These are phyloP conservation scores for Ochetophila trinervis DNA, from an alignment of 306 rosid species.

Conservation along the genomic window DNA sequence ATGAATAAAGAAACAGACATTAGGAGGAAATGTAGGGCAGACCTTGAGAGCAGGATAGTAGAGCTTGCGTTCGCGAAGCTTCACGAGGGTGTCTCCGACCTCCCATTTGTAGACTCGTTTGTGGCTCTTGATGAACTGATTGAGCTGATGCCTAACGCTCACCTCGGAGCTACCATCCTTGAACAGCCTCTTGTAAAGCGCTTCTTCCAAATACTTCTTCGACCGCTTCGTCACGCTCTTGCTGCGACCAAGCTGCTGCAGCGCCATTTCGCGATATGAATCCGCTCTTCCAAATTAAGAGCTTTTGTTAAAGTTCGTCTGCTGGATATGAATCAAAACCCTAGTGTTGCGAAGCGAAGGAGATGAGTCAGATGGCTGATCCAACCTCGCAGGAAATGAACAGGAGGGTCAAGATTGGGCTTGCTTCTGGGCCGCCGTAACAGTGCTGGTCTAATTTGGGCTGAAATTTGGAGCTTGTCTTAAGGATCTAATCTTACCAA, in stretches of 20 bases:
- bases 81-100: slow-evolving; percentile 73
- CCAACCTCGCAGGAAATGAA: no score
- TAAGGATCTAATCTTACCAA: background rate
- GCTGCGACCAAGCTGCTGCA: slow-evolving; percentile 49
- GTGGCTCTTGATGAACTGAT: slow-evolving; percentile 56
- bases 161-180: slow-evolving; percentile 63
- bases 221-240: slow-evolving; percentile 68
- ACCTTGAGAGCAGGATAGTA: slow-evolving; percentile 88
- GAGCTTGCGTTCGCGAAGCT: slow-evolving; percentile 75
- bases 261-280: slow-evolving; percentile 43
- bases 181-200: slow-evolving; percentile 67
- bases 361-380: background rate
- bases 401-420: background rate
- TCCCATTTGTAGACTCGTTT: slow-evolving; percentile 96
- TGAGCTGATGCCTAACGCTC: slow-evolving; percentile 62
- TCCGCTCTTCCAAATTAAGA: slow-evolving; percentile 6
- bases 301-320: background rate
- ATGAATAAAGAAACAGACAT: background rate
- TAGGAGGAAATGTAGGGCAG: background rate
- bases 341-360: slow-evolving; percentile 22
- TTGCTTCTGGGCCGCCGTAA: background rate
- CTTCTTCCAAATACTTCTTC: slow-evolving; percentile 70
- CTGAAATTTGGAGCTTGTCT: background rate
- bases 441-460: background rate
- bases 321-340: slow-evolving; percentile 25